Percentiles rank a stretch among this genome's conserved stretches.
Conservation (phyloP, 202 grass and related monocot species). For the Miscanthus sacchariflorus region DNA sequence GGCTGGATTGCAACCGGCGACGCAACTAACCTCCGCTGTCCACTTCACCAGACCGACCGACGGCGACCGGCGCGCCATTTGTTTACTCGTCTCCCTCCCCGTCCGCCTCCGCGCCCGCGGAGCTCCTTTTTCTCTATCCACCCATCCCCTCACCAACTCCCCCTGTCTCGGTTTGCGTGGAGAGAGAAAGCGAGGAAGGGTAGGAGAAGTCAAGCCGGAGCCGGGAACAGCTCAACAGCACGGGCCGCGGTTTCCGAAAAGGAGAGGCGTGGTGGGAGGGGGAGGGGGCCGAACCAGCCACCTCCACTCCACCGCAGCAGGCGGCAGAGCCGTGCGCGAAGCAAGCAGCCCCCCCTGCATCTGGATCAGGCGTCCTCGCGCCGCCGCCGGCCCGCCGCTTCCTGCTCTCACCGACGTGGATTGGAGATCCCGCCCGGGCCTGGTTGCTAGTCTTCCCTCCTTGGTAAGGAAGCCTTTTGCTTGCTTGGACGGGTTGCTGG, state of each 20-base stretch:
- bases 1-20: constrained; percentile 16
- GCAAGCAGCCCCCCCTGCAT: constrained; percentile 5
- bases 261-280: background rate
- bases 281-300: background rate
- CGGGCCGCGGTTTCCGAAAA: constrained; percentile 4
- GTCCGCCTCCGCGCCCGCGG: background rate
- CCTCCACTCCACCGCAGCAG: background rate
- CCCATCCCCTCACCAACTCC: constrained; percentile 51
- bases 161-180: constrained; percentile 37
- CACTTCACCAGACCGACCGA: constrained; percentile 14
- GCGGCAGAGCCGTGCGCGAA: constrained; percentile 33
- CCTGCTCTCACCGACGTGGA: background rate
- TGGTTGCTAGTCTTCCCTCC: background rate
- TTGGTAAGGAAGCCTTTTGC: constrained; percentile 17
- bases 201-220: constrained; percentile 20
- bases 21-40: background rate
- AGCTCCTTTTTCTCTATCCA: constrained; percentile 27
- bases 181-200: background rate
- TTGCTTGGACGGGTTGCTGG: background rate
- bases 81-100: constrained; percentile 16
- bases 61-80: constrained; percentile 43
- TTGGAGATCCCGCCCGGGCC: constrained; percentile 5
- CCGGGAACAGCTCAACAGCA: constrained; percentile 29
- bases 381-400: background rate
- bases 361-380: constrained; percentile 43